A percentile compares a stretch with the other conserved stretches of the same genome.
phyloP scores from a whole-genome alignment of 169 alveolate species.

The Pseudocohnilembus persalinus region DNA sequence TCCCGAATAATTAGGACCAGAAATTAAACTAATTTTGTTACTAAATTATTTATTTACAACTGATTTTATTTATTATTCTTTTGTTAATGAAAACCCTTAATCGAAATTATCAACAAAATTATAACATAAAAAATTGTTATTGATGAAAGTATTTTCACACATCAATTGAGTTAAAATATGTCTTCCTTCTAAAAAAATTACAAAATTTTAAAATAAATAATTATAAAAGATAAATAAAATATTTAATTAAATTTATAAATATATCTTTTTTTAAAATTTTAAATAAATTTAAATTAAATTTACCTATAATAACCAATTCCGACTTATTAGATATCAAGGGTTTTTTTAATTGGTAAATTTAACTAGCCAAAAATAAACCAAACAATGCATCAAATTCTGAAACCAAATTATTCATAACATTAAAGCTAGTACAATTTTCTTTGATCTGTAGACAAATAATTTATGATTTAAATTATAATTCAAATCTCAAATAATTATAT shows the following conservation, averaged over 20 bases:
- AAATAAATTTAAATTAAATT: no score
- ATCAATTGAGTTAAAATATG: slow-evolving; percentile 14
- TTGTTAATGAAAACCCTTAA: neutral
- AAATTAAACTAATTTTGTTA: slow-evolving; percentile 3
- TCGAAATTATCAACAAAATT: neutral
- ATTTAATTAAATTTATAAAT: no score
- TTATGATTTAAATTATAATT: neutral
- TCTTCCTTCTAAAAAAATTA: slow-evolving; percentile 7
- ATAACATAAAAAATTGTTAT: neutral
- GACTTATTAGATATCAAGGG: neutral
- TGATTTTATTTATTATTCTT: neutral
- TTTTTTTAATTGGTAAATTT: no score
- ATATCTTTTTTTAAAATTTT: no score
- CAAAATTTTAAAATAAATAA: no score
- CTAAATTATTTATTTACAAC: neutral
- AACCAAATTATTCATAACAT: neutral
- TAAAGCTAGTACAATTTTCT: neutral
- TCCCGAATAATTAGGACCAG: slow-evolving; percentile 28
- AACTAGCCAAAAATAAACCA: neutral
- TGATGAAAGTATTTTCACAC: neutral
- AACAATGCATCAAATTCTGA: neutral
- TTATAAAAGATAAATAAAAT: no score
- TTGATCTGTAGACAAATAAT: neutral
- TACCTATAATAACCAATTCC: neutral
- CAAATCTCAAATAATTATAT: neutral